Percentiles rank a stretch among this genome's conserved stretches.
Conservation (phyloP, 2,329 filamentous ascomycete species). For the Alternaria sp. region DNA sequence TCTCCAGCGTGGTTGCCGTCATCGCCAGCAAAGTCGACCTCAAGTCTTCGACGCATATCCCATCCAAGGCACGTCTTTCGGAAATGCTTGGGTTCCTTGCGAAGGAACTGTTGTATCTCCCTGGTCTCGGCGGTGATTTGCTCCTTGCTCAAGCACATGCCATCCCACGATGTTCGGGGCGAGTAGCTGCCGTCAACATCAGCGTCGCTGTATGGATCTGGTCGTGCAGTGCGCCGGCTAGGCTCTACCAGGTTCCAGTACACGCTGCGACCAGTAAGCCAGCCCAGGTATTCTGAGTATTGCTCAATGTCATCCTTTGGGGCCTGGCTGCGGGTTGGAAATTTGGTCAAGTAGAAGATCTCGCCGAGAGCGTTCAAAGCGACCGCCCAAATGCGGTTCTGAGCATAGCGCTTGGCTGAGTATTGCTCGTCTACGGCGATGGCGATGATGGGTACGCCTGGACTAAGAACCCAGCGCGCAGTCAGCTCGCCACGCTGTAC, state of each 20-base stretch:
- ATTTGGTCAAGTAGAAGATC: conserved; percentile 81
- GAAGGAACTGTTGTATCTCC: conserved; percentile 81
- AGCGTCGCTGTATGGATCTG: conserved; percentile 76
- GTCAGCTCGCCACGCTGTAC: conserved; percentile 79
- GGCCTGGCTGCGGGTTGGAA: conserved; percentile 66
- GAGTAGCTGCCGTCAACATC: conserved; percentile 76
- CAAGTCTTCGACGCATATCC: conserved; percentile 88
- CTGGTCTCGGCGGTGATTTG: conserved; percentile 79
- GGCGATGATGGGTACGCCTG: conserved; percentile 88
- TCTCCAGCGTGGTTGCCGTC: conserved; percentile 82
- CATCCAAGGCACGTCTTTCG: conserved; percentile 81
- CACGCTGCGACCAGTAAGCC: conserved; percentile 80
- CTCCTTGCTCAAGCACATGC: conserved; percentile 73
- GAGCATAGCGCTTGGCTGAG: conserved; percentile 72
- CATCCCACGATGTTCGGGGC: conserved; percentile 78
- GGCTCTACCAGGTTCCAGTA: conserved; percentile 84
- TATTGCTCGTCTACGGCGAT: conserved; percentile 87
- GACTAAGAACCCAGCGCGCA: conserved; percentile 88
- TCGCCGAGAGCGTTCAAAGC: conserved; percentile 94
- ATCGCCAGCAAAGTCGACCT: conserved; percentile 88
- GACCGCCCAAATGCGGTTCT: conserved; percentile 85
- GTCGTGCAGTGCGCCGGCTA: conserved; percentile 75
- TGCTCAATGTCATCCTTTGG: conserved; percentile 62
- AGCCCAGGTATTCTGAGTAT: conserved; percentile 70
- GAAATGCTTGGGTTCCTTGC: conserved; percentile 79